Percentiles rank a stretch among this genome's conserved stretches.
phyloP scores from a whole-genome alignment of 2,329 filamentous ascomycete genomes.

The Myrmaecium sp. region DNA sequence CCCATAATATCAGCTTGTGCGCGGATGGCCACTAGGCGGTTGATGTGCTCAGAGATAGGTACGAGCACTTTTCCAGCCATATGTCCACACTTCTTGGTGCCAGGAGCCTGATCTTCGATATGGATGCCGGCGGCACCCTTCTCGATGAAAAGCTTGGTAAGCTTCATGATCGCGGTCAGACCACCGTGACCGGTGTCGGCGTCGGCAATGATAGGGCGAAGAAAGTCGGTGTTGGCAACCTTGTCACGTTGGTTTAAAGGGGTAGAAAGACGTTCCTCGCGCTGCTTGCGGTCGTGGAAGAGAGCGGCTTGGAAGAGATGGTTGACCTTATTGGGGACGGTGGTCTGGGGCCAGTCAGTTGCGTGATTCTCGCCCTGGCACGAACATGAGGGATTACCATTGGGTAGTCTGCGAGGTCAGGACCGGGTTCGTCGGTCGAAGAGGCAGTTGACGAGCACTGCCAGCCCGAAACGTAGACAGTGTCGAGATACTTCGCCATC shows the following conservation, averaged over 20 bases:
- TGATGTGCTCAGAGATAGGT: constrained; percentile 94
- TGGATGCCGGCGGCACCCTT: constrained; percentile 94
- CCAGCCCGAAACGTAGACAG: constrained; percentile 97
- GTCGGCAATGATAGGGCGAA: constrained; percentile 90
- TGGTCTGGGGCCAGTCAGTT: constrained; percentile 43
- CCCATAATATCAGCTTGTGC: constrained; percentile 99
- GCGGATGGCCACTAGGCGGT: constrained; percentile 87
- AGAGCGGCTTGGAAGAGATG: constrained; percentile 97
- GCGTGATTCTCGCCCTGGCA: background rate
- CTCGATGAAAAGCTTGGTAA: constrained; percentile 94
- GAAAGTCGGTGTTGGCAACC: constrained; percentile 73
- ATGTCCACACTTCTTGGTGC: constrained; percentile 98
- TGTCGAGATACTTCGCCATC: constrained; percentile 98
- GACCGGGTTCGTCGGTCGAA: constrained; percentile 84
- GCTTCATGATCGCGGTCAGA: constrained; percentile 97
- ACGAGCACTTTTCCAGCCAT: constrained; percentile 98
- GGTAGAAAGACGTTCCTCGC: constrained; percentile 73
- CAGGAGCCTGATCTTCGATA: constrained; percentile 95
- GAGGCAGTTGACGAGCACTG: constrained; percentile 95
- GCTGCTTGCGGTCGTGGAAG: constrained; percentile 98
- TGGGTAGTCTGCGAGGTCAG: constrained; percentile 95
- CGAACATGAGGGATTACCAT: constrained; percentile 15
- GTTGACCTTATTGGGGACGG: constrained; percentile 93
- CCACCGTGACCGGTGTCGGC: constrained; percentile 95
- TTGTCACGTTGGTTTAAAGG: constrained; percentile 56